Conservation (phyloP, 2,329 filamentous ascomycete genomes). For the Dothiorella sarmentorum region DNA sequence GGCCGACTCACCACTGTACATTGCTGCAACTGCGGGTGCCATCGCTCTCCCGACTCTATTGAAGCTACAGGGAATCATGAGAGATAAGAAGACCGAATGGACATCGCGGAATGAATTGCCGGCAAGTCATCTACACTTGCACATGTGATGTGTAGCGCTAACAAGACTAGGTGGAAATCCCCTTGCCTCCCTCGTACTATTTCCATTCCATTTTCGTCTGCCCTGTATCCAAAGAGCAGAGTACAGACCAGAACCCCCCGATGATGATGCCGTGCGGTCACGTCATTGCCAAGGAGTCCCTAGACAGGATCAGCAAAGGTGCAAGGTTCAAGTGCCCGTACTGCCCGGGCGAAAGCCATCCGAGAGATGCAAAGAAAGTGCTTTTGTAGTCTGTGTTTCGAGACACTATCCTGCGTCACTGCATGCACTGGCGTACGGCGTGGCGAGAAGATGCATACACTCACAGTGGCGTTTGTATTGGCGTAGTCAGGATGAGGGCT, state of each 20-base stretch:
- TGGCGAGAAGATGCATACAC: constrained; percentile 1
- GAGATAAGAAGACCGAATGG: constrained; percentile 90
- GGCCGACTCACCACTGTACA: constrained; percentile 87
- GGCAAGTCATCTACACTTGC: constrained; percentile 51
- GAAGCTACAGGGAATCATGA: constrained; percentile 85
- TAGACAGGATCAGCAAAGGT: constrained; percentile 76
- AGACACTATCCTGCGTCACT: neutral
- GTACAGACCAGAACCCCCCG: constrained; percentile 85
- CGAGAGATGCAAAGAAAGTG: constrained; percentile 72
- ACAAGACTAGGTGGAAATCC: constrained; percentile 57
- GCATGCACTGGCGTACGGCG: constrained; percentile 3
- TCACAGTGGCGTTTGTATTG: neutral
- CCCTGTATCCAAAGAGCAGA: constrained; percentile 94
- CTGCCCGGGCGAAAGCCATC: constrained; percentile 78
- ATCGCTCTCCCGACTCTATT: constrained; percentile 86
- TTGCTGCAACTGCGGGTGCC: constrained; percentile 86
- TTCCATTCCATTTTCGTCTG: constrained; percentile 99
- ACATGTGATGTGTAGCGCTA: constrained; percentile 32
- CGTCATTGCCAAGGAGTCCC: constrained; percentile 80
- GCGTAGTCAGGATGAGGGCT: neutral
- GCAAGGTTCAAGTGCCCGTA: constrained; percentile 92
- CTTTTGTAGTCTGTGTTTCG: constrained; percentile 51
- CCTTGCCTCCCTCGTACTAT: constrained; percentile 60
- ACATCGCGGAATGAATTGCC: constrained; percentile 87
- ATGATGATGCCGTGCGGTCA: constrained; percentile 98